These are phyloP conservation scores for Metarhizium robertsii DNA, from an alignment of 2,329 filamentous ascomycete genomes.

Conservation along the genomic window DNA sequence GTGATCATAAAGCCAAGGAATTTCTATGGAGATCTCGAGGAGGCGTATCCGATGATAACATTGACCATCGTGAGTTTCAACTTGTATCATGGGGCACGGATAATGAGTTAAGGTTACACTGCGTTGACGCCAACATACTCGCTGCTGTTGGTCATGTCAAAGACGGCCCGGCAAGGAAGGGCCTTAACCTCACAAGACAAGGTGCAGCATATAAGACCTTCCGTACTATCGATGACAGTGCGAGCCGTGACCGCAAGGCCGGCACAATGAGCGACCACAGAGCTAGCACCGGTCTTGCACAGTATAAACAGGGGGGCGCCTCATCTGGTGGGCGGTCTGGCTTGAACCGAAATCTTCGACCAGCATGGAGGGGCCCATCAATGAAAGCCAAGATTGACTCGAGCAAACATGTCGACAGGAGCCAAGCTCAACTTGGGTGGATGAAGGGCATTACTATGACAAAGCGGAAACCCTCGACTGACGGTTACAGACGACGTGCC, in stretches of 20 bases:
- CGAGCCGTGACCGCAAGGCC: slow-evolving; percentile 46
- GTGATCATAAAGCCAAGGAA: slow-evolving; percentile 68
- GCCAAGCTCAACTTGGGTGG: slow-evolving; percentile 54
- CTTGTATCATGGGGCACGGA: slow-evolving; percentile 90
- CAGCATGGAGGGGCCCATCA: slow-evolving; percentile 45
- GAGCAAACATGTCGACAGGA: slow-evolving; percentile 33
- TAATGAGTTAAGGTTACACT: slow-evolving; percentile 70
- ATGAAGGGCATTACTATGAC: slow-evolving; percentile 61
- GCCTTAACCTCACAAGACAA: slow-evolving; percentile 66
- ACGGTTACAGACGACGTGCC: slow-evolving; percentile 32
- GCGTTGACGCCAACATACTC: slow-evolving; percentile 55
- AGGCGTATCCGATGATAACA: slow-evolving; percentile 50
- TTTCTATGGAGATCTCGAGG: slow-evolving; percentile 84
- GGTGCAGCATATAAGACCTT: slow-evolving; percentile 82
- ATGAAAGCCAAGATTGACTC: slow-evolving; percentile 46
- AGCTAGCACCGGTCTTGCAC: slow-evolving; percentile 32
- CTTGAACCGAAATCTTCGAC: slow-evolving; percentile 19
- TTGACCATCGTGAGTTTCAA: slow-evolving; percentile 83
- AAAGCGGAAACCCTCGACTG: slow-evolving; percentile 38
- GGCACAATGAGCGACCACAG: slow-evolving; percentile 54
- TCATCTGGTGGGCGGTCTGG: slow-evolving; percentile 33
- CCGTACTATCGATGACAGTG: slow-evolving; percentile 56
- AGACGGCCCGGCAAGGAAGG: slow-evolving; percentile 54
- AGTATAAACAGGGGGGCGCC: slow-evolving; percentile 33
- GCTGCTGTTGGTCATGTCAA: slow-evolving; percentile 64